Evolutionary conservation across 108 stramenopile genomes (phyloP).

Genomic region (Cyclotella atomus): DNA sequence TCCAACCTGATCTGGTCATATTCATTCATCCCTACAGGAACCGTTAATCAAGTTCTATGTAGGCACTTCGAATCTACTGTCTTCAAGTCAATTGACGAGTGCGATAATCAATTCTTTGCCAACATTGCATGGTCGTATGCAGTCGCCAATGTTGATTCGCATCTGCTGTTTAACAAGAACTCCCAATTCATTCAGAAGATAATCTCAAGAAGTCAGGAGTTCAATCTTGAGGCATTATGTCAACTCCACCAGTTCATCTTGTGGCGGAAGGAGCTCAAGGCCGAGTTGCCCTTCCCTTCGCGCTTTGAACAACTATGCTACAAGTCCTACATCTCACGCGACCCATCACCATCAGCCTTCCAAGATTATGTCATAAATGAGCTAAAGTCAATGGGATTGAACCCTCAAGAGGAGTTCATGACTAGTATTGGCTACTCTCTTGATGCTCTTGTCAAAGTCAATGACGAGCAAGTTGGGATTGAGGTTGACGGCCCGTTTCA

Average conservation of each 20-base stretch:
- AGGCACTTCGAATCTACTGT: slow-evolving; percentile 1
- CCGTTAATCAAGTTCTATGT: not conserved
- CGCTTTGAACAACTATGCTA: slow-evolving; percentile 11
- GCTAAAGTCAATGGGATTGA: slow-evolving; percentile 9
- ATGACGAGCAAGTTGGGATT: slow-evolving; percentile 24
- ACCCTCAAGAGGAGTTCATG: slow-evolving; percentile 12
- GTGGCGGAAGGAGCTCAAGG: slow-evolving; percentile 18
- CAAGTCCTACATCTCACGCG: slow-evolving; percentile 1
- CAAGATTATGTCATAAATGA: slow-evolving; percentile 20
- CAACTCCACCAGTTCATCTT: slow-evolving; percentile 23
- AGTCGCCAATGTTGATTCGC: slow-evolving; percentile 25
- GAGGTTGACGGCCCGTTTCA: slow-evolving; percentile 45
- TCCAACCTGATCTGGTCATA: slow-evolving; percentile 36
- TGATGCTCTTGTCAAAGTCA: slow-evolving; percentile 19
- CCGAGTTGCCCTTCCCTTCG: slow-evolving; percentile 3
- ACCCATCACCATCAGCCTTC: slow-evolving; percentile 5
- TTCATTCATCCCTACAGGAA: slow-evolving; percentile 10
- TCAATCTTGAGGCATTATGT: slow-evolving; percentile 23
- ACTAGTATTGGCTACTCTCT: slow-evolving; percentile 1
- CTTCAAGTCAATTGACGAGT: slow-evolving; percentile 6
- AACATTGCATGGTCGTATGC: slow-evolving; percentile 37
- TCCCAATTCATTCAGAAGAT: slow-evolving; percentile 15
- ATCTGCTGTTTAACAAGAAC: slow-evolving; percentile 8
- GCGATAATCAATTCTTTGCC: slow-evolving; percentile 31
- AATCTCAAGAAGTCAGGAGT: slow-evolving; percentile 3